phyloP scores from a whole-genome alignment of 176 grass and related monocot species.

The Echinochloa phyllopogon region DNA sequence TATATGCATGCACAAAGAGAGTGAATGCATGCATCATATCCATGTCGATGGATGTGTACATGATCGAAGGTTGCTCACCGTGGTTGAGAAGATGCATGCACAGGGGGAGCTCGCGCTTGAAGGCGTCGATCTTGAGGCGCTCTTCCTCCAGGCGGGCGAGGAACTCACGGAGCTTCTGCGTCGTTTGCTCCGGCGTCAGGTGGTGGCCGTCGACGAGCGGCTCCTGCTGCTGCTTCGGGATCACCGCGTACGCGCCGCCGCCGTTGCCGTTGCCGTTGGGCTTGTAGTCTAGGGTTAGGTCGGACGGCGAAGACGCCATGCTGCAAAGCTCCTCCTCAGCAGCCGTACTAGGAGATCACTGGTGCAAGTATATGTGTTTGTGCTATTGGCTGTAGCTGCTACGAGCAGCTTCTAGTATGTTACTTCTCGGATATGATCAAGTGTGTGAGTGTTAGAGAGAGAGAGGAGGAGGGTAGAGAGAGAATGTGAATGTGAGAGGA shows the following conservation, averaged over 20 bases:
- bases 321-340: background rate
- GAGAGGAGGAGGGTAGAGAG: background rate
- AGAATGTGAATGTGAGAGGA: constrained; percentile 16
- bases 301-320: constrained; percentile 84
- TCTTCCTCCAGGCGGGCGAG: constrained; percentile 82
- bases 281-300: constrained; percentile 93
- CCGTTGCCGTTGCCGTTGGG: constrained; percentile 39
- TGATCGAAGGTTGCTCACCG: constrained; percentile 30
- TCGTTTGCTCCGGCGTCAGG: constrained; percentile 54
- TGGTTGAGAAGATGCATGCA: constrained; percentile 99
- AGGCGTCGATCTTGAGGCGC: constrained; percentile 94
- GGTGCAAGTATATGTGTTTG: constrained; percentile 34
- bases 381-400: constrained; percentile 32
- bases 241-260: constrained; percentile 13
- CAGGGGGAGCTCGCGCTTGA: constrained; percentile 96
- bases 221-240: constrained; percentile 39
- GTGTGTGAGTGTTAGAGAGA: background rate
- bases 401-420: constrained; percentile 23
- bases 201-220: constrained; percentile 47
- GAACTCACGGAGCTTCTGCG: constrained; percentile 87
- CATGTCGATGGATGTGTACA: background rate
- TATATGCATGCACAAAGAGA: background rate
- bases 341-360: background rate
- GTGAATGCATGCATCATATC: background rate
- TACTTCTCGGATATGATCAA: constrained; percentile 44